Evolutionary conservation across 495 filamentous ascomycete species (phyloP).

Genomic region (Chaetomium cochliodes): DNA sequence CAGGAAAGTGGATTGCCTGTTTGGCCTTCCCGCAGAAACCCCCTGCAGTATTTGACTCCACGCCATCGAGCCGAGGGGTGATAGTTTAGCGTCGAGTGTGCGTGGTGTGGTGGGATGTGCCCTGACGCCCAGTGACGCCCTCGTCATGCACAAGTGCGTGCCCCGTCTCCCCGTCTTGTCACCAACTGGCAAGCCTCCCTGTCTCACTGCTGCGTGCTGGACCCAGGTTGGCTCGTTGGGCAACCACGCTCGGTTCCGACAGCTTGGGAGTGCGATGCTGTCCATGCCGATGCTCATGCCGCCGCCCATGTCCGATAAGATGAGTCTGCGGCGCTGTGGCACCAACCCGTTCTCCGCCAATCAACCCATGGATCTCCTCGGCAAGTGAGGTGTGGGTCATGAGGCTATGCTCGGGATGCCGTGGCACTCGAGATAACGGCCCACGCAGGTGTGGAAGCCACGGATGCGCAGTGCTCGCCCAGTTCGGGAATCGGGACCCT

Average conservation of each 20-base stretch:
- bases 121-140: not conserved
- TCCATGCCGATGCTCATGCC: not conserved
- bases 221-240: not conserved
- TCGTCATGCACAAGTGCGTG: not conserved
- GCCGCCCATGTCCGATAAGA: not conserved
- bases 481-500: not conserved
- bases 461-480: not conserved
- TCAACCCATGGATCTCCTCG: not conserved
- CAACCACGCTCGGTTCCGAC: conserved; percentile 3
- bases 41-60: not conserved
- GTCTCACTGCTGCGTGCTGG: not conserved
- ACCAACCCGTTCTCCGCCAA: not conserved
- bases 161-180: not conserved
- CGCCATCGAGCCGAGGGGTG: not conserved
- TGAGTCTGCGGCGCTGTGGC: not conserved
- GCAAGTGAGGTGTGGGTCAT: not conserved
- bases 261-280: not conserved
- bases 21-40: conserved; percentile 4
- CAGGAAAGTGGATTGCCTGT: conserved; percentile 5
- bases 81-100: too few relatives aligned
- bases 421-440: not conserved
- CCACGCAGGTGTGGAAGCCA: too few relatives aligned
- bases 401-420: not conserved
- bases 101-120: not conserved
- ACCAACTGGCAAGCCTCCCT: too few relatives aligned